Evolutionary conservation across 805 yeast genomes (phyloP).

Genomic region (Ogataea thermomethanolica): DNA sequence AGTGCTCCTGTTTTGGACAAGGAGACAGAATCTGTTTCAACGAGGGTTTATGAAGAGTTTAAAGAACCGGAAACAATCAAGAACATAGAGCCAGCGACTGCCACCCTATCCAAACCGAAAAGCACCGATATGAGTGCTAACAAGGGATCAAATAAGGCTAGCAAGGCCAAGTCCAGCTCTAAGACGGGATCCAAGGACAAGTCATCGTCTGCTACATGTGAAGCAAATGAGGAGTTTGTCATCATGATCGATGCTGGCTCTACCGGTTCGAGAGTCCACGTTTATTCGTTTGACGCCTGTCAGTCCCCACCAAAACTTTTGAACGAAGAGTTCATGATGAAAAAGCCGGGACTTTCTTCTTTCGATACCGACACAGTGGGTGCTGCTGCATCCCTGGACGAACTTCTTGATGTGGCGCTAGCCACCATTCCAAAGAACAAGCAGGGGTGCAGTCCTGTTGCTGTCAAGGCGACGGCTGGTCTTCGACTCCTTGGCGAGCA

Average conservation of each 20-base stretch:
- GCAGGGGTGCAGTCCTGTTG: constrained; percentile 84
- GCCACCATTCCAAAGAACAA: constrained; percentile 68
- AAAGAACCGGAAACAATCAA: too few species aligned
- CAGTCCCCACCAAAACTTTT: constrained; percentile 76
- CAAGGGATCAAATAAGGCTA: background rate
- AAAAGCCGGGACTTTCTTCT: constrained; percentile 87
- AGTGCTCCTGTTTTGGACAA: background rate
- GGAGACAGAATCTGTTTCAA: too few species aligned
- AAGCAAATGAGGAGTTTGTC: constrained; percentile 58
- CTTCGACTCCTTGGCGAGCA: constrained; percentile 78
- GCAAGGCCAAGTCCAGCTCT: background rate
- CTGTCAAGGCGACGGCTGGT: constrained; percentile 98
- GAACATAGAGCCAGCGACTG: too few species aligned
- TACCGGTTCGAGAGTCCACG: constrained; percentile 93
- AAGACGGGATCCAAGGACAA: too few species aligned
- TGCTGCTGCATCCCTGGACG: constrained; percentile 89
- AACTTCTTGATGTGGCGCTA: constrained; percentile 72
- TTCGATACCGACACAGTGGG: constrained; percentile 75
- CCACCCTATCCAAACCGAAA: too few species aligned
- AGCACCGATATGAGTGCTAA: too few species aligned
- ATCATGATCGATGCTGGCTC: constrained; percentile 98
- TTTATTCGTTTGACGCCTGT: constrained; percentile 88
- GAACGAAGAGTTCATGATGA: constrained; percentile 80
- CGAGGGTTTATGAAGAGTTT: too few species aligned
- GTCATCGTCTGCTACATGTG: constrained; percentile 30